These are phyloP conservation scores for Euptelea pleiosperma DNA, from an alignment of 164 flowering plant species.

Conservation along the genomic window DNA sequence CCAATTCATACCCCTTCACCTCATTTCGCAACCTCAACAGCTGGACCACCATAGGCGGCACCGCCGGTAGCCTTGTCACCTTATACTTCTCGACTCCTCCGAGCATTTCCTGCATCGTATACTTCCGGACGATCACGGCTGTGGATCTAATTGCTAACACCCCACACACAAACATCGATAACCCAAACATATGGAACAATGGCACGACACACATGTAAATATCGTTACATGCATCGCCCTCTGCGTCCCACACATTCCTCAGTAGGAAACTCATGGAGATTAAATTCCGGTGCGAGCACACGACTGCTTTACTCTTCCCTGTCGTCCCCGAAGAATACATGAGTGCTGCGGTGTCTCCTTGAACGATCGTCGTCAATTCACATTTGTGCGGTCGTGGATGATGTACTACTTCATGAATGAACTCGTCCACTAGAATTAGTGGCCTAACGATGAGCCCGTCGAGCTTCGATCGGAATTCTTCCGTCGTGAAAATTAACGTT, in stretches of 20 bases:
- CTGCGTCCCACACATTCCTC: conserved; percentile 16
- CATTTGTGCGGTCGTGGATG: not conserved
- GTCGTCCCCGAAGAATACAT: conserved; percentile 27
- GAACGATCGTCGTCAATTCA: not conserved
- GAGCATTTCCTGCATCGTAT: conserved; percentile 17
- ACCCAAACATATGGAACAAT: conserved; percentile 25
- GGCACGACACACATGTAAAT: conserved; percentile 24
- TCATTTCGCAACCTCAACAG: conserved; percentile 11
- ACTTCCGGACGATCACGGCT: conserved; percentile 14
- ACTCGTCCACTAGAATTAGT: not conserved
- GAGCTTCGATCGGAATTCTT: conserved; percentile 14
- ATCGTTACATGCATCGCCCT: conserved; percentile 12
- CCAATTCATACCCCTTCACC: conserved; percentile 8
- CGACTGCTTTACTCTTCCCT: conserved; percentile 25
- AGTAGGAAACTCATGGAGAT: conserved; percentile 20
- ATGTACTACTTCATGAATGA: conserved; percentile 5
- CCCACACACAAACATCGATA: conserved; percentile 21
- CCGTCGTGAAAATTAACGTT: conserved; percentile 12
- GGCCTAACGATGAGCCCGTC: conserved; percentile 14
- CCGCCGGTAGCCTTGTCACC: conserved; percentile 24
- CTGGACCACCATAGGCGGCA: conserved; percentile 25
- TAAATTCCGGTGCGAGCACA: conserved; percentile 17
- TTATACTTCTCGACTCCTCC: conserved; percentile 14
- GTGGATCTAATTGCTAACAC: conserved; percentile 13
- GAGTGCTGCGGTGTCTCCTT: conserved; percentile 20